These are phyloP conservation scores for Tetracladium marchalianum DNA, from an alignment of 495 filamentous ascomycete species.

Conservation along the genomic window DNA sequence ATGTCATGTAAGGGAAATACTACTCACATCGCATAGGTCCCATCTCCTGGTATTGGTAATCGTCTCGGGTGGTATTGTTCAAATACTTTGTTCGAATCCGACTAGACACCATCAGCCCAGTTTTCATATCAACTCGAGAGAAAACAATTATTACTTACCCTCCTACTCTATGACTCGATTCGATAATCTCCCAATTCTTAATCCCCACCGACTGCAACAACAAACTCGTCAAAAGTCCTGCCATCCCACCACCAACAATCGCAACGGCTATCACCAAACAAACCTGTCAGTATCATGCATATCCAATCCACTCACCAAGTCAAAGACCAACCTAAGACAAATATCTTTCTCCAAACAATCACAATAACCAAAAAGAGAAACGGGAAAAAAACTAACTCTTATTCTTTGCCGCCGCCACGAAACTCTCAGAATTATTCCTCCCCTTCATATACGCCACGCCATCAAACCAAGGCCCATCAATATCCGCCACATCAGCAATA, in stretches of 20 bases:
- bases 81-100: slow-evolving; percentile 56
- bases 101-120: no score
- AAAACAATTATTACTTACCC: slow-evolving; percentile 16
- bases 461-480: slow-evolving; percentile 60
- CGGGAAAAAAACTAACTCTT: slow-evolving; percentile 23
- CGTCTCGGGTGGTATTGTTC: slow-evolving; percentile 40
- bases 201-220: slow-evolving; percentile 28
- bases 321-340: no score
- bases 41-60: slow-evolving; percentile 72
- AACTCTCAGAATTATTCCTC: slow-evolving; percentile 39
- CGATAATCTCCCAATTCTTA: slow-evolving; percentile 30
- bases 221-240: slow-evolving; percentile 44
- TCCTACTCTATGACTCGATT: slow-evolving; percentile 27
- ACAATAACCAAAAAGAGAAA: no score
- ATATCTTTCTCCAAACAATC: no score
- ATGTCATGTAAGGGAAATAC: no score
- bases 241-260: slow-evolving; percentile 62
- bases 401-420: slow-evolving; percentile 42
- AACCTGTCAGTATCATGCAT: no score
- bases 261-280: slow-evolving; percentile 27
- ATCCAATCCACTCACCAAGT: no score
- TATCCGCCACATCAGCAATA: slow-evolving; percentile 26
- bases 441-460: slow-evolving; percentile 51
- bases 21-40: slow-evolving; percentile 51
- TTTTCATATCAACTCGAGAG: no score